Evolutionary conservation across 257 asterid genomes (phyloP), one percentile per base, ranked within the genome.

Genomic region (Jacaranda copaia): DNA sequence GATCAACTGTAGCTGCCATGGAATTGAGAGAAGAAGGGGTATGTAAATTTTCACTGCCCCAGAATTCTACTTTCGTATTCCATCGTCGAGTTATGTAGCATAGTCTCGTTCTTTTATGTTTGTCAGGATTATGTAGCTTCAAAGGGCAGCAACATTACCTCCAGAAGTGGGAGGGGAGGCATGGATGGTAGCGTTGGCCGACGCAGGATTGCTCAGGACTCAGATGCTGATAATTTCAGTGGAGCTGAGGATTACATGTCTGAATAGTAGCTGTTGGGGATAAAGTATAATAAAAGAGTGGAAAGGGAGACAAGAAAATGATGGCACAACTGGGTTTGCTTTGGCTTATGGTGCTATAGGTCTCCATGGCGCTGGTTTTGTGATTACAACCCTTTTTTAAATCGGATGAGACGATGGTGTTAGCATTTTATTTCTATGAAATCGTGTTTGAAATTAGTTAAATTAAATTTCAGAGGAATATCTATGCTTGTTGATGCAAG

Each of bases 221-320:
- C 81, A 38, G 97, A 91, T 77, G 83, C 65, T 3, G 94, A 88
- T 76, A 90, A 87, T 52, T 89, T 84, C 49, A 88, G 98, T 49
- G 97, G 89, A 20, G 92, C 76, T 2, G 98, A 91, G 68, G 92
- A 93, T 71, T 88, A 90, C 32, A 25, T 80, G 85, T 93, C 98
- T 12, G 98, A 93, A n/a, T 93, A 87, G 85, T 80, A 35, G n/a
- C 14, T 58, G 49, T 52, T 58, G 12, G 32, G 32, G 32, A 25
- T 25, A 25, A 0, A 25, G 2, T 25, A 25, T 63, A 60, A 56
- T 51, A 72, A 75, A 70, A 53, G 63, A 25, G 32, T 25, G 32
- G 32, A 25, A 25, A 25, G 32, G 32, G 32, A 25, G 32, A 25
- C 32, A 25, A 25, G 32, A 25, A 25, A 25, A 25, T 25, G 32